These are phyloP conservation scores for Coriaria nepalensis DNA, from an alignment of 306 rosid species.

Conservation along the genomic window DNA sequence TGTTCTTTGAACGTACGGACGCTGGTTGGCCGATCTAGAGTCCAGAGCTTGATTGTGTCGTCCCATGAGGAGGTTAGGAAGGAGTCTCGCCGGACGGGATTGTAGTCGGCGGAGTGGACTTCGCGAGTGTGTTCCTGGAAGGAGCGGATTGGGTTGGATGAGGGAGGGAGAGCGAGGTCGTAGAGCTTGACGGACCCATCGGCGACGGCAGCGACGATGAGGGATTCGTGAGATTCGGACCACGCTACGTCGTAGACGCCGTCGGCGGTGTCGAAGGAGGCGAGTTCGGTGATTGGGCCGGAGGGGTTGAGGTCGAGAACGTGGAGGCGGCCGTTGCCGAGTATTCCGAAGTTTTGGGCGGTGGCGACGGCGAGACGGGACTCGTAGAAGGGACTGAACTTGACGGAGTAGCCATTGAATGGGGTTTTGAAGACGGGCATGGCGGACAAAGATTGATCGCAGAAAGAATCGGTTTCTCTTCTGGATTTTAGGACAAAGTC, in stretches of 20 bases:
- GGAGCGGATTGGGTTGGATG: constrained; percentile 80
- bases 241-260: constrained; percentile 78
- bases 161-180: constrained; percentile 59
- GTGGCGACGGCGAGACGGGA: constrained; percentile 90
- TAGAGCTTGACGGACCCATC: constrained; percentile 91
- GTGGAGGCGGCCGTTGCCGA: constrained; percentile 90
- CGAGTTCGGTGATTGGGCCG: constrained; percentile 33
- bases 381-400: constrained; percentile 93
- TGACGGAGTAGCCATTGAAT: constrained; percentile 91
- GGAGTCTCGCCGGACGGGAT: constrained; percentile 88
- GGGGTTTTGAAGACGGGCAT: constrained; percentile 91
- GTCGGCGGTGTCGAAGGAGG: constrained; percentile 79
- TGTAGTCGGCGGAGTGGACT: constrained; percentile 70
- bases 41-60: constrained; percentile 81
- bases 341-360: constrained; percentile 88
- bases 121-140: constrained; percentile 86
- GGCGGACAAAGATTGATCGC: not conserved
- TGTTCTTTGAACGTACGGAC: constrained; percentile 86
- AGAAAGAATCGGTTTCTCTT: too few species aligned
- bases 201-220: constrained; percentile 76
- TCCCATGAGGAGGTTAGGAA: constrained; percentile 90
- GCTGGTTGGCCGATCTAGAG: constrained; percentile 63
- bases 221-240: constrained; percentile 91
- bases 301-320: constrained; percentile 51
- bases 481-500: not conserved